These are phyloP conservation scores for Yarrowia divulgata DNA, from an alignment of 805 yeast species.

Conservation along the genomic window DNA sequence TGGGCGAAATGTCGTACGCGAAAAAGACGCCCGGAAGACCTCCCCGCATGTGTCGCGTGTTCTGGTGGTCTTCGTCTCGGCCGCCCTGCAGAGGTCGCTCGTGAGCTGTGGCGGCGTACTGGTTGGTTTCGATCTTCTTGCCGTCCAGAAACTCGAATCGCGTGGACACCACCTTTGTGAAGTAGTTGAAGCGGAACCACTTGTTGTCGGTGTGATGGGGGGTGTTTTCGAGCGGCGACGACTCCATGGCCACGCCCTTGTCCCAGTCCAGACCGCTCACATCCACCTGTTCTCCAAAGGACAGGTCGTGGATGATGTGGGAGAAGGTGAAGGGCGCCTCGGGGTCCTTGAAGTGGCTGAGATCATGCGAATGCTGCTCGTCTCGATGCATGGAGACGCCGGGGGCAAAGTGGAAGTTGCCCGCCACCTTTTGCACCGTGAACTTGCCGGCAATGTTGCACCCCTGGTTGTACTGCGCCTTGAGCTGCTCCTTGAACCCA, in stretches of 20 bases:
- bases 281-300: constrained; percentile 73
- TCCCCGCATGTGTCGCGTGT: constrained; percentile 72
- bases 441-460: constrained; percentile 86
- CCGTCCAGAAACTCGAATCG: constrained; percentile 74
- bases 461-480: constrained; percentile 75
- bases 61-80: constrained; percentile 87
- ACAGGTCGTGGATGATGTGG: constrained; percentile 79
- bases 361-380: constrained; percentile 78
- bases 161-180: constrained; percentile 87
- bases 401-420: constrained; percentile 95
- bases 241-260: constrained; percentile 45
- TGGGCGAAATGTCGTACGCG: constrained; percentile 89
- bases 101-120: constrained; percentile 86
- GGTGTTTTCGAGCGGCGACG: constrained; percentile 71
- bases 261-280: constrained; percentile 9
- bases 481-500: constrained; percentile 75
- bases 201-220: constrained; percentile 56
- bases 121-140: constrained; percentile 74
- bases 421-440: constrained; percentile 81
- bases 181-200: constrained; percentile 74
- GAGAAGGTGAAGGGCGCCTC: constrained; percentile 70
- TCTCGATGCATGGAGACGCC: constrained; percentile 72
- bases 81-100: constrained; percentile 89
- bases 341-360: constrained; percentile 69
- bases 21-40: constrained; percentile 92